These are phyloP conservation scores for Capronia coronata DNA, from an alignment of 2,329 filamentous ascomycete genomes.

Conservation along the genomic window DNA sequence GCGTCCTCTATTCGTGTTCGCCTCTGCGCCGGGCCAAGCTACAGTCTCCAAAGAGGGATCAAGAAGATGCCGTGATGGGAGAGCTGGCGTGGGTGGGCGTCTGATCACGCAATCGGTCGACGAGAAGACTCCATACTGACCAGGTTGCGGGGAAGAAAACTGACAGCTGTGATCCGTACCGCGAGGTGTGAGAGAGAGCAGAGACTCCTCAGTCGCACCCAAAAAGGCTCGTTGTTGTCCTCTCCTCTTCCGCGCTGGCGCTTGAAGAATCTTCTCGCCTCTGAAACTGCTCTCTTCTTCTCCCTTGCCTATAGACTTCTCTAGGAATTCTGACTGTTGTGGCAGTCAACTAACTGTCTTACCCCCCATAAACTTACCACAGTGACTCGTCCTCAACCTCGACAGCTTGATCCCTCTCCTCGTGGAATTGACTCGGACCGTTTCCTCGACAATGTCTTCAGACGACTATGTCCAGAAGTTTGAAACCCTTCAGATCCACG, in stretches of 20 bases:
- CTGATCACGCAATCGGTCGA: conserved; percentile 15
- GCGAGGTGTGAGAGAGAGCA: too few species aligned
- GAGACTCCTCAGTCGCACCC: not conserved
- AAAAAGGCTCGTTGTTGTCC: not conserved
- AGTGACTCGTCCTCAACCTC: too few species aligned
- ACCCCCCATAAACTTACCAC: too few species aligned
- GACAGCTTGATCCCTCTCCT: not conserved
- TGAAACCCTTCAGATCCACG: conserved; percentile 80
- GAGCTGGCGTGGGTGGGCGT: conserved; percentile 1
- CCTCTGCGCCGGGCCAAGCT: too few species aligned
- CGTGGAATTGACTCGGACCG: not conserved
- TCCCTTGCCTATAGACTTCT: not conserved
- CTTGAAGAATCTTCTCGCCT: not conserved
- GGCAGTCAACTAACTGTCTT: too few species aligned
- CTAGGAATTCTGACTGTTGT: too few species aligned
- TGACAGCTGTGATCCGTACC: not conserved
- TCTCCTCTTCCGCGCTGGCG: not conserved
- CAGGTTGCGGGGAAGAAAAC: conserved; percentile 9
- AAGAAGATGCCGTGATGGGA: not conserved
- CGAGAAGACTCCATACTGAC: not conserved
- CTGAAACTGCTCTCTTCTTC: not conserved
- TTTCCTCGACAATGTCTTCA: conserved; percentile 31
- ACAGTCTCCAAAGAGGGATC: not conserved
- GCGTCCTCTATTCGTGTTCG: too few species aligned
- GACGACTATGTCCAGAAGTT: conserved; percentile 50